A percentile compares a stretch with the other conserved stretches of the same genome.
phyloP scores from a whole-genome alignment of 768 basidiomycete species.

The Fistulinella prunicolor region DNA sequence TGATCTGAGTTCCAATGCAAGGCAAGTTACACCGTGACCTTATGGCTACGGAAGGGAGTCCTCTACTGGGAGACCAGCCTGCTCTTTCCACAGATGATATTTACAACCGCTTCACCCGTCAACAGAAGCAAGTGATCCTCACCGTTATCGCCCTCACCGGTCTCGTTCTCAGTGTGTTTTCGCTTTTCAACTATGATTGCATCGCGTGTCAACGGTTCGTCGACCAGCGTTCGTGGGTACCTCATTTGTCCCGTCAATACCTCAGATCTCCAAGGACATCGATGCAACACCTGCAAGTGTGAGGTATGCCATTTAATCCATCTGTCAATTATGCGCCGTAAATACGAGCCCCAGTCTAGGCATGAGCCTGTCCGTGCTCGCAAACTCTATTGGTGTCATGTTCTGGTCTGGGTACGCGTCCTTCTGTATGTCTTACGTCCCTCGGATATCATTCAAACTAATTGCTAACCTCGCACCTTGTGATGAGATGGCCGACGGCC shows the following conservation, averaged over 20 bases:
- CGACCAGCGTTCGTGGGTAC: slow-evolving; percentile 61
- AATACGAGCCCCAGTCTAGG: slow-evolving; percentile 35
- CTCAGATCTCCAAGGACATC: slow-evolving; percentile 67
- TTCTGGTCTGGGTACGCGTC: slow-evolving; percentile 51
- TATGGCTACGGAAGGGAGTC: slow-evolving; percentile 30
- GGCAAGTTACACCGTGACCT: no score
- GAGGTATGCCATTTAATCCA: slow-evolving; percentile 37
- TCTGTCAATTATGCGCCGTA: not conserved
- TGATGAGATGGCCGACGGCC: slow-evolving; percentile 59
- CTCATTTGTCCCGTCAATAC: slow-evolving; percentile 72
- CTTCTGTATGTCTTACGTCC: slow-evolving; percentile 37
- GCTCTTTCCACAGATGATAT: slow-evolving; percentile 31
- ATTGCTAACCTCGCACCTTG: not conserved
- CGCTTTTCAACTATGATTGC: not conserved
- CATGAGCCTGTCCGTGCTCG: slow-evolving; percentile 49
- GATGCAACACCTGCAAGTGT: slow-evolving; percentile 53
- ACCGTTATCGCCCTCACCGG: slow-evolving; percentile 59
- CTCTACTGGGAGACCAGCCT: slow-evolving; percentile 18
- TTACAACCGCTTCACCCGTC: slow-evolving; percentile 56
- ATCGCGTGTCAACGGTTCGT: not conserved
- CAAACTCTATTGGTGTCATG: slow-evolving; percentile 44
- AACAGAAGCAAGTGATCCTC: slow-evolving; percentile 54
- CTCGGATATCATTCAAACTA: not conserved
- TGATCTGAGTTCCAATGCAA: no score
- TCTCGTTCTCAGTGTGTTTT: slow-evolving; percentile 54